A percentile compares a stretch with the other conserved stretches of the same genome.
Conservation (phyloP, 139 green algal genomes). For the Coelastrella sp. region DNA sequence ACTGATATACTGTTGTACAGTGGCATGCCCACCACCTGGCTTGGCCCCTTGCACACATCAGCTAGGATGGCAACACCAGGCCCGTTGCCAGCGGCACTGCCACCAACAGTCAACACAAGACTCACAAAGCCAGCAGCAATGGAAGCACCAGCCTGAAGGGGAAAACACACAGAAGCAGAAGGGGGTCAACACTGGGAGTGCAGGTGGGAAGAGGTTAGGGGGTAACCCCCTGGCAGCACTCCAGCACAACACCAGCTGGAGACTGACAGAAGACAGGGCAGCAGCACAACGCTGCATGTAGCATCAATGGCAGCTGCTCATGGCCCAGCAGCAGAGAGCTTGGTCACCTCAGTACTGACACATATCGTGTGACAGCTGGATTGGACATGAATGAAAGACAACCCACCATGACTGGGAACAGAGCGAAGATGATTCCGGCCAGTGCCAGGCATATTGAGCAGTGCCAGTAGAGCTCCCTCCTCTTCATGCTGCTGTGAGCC, state of each 20-base stretch:
- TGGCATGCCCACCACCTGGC: constrained; percentile 28
- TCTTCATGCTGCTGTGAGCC: neutral
- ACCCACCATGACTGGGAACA: constrained; percentile 20
- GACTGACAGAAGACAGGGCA: no score
- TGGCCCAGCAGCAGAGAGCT: no score
- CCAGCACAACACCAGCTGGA: no score
- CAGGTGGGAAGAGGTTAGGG: no score
- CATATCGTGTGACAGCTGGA: no score
- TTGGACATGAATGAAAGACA: no score
- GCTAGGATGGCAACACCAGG: neutral
- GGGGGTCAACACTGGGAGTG: no score
- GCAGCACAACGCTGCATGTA: no score
- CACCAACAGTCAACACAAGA: neutral
- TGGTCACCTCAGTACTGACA: no score
- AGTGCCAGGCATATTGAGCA: neutral
- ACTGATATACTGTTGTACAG: constrained; percentile 4
- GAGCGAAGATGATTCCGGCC: neutral
- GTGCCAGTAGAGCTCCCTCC: constrained; percentile 38
- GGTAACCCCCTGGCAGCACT: no score
- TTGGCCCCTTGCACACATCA: neutral
- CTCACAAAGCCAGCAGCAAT: constrained; percentile 16
- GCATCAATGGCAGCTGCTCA: no score
- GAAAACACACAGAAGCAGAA: neutral
- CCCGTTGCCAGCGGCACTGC: neutral
- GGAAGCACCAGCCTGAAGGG: neutral